Evolutionary conservation across 305 asterid species (phyloP).

Genomic region (Solanum hybrid): DNA sequence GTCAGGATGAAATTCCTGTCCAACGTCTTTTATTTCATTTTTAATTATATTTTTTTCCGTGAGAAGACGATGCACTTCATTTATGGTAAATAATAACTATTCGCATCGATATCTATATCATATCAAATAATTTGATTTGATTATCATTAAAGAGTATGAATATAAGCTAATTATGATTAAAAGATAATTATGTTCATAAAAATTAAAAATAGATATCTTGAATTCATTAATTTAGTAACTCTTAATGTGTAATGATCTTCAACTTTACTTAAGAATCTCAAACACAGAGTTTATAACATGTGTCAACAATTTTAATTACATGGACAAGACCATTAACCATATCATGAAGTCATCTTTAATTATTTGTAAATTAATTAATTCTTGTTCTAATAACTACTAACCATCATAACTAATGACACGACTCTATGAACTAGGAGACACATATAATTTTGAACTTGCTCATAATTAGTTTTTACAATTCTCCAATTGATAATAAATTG

Average conservation of each 20-base stretch:
- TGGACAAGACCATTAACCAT: not conserved
- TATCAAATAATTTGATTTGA: not conserved
- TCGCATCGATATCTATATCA: not conserved
- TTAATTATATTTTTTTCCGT: not conserved
- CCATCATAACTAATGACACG: not conserved
- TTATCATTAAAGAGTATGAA: not conserved
- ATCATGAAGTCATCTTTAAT: not conserved
- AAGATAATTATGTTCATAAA: not conserved
- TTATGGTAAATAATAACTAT: not conserved
- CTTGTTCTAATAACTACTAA: not conserved
- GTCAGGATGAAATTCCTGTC: not conserved
- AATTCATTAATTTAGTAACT: not conserved
- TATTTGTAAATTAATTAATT: not conserved
- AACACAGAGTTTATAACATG: not conserved
- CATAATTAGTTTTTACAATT: not conserved
- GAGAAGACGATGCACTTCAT: not conserved
- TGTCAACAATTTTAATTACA: not conserved
- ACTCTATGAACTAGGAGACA: not conserved
- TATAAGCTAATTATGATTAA: not conserved
- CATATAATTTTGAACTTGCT: not conserved
- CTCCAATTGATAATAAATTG: not conserved
- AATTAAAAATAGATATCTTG: not conserved
- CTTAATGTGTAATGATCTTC: not conserved
- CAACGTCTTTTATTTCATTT: not conserved
- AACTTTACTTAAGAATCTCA: not conserved